A percentile compares a stretch with the other conserved stretches of the same genome.
Evolutionary conservation across 805 yeast genomes (phyloP).

Genomic region (Barnettozyma vustinii): DNA sequence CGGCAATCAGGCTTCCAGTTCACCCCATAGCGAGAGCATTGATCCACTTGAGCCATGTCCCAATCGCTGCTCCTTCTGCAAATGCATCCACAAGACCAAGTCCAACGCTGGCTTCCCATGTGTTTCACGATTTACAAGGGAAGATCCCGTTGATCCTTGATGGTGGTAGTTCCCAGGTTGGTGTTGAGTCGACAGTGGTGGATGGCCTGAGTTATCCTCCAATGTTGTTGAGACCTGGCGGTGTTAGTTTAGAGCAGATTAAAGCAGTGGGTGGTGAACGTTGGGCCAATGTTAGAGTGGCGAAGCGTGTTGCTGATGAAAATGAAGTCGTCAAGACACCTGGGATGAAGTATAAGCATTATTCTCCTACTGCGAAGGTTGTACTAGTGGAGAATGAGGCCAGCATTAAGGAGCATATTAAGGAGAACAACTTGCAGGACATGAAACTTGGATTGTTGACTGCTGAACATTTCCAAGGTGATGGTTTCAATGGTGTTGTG

Average conservation of each 20-base stretch:
- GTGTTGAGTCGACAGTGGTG: slow-evolving; percentile 90
- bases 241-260: slow-evolving; percentile 77
- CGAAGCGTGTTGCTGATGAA: slow-evolving; percentile 53
- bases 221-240: slow-evolving; percentile 89
- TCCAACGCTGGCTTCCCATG: slow-evolving; percentile 87
- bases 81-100: slow-evolving; percentile 94
- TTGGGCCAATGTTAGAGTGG: slow-evolving; percentile 64
- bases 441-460: slow-evolving; percentile 49
- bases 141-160: slow-evolving; percentile 81
- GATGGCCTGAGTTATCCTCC: slow-evolving; percentile 88
- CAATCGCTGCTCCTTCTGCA: slow-evolving; percentile 97
- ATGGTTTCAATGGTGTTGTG: slow-evolving; percentile 18
- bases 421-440: slow-evolving; percentile 19
- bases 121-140: slow-evolving; percentile 70
- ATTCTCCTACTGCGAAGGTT: slow-evolving; percentile 86
- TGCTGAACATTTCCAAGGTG: slow-evolving; percentile 25
- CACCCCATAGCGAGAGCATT: slow-evolving; percentile 89
- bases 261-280: slow-evolving; percentile 53
- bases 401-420: slow-evolving; percentile 25
- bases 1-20: slow-evolving; percentile 86
- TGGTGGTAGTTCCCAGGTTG: slow-evolving; percentile 86
- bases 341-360: slow-evolving; percentile 96
- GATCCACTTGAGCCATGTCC: slow-evolving; percentile 77
- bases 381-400: slow-evolving; percentile 48
- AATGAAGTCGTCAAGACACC: slow-evolving; percentile 87